Base-by-base conservation (phyloP, 768 basidiomycete genomes). In the Kwoniella heveanensis region DNA sequence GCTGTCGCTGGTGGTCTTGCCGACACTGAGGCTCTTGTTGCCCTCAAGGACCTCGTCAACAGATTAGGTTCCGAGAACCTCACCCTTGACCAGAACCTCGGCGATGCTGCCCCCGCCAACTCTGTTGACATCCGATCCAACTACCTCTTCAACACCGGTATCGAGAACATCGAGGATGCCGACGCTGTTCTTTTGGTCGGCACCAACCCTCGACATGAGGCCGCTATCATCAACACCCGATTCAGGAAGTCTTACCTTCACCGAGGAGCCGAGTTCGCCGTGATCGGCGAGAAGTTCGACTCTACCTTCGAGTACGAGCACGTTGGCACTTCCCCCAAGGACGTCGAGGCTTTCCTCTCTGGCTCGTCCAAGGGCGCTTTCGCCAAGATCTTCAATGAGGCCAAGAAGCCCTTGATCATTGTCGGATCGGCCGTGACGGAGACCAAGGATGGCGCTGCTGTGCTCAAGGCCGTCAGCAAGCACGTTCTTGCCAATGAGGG, bases 151-250 rank as follows among this genome's bases (percentile, higher is more conserved):
- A 97, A 97, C 82, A 83, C 89, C 9, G 91, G 90, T 24, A 92
- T 99, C 62, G 88, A 92, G 26, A 90, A 90, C 24, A 84, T 95
- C 26, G 96, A 96, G 76, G 83, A 88, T 50, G 94, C 96, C 24
- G 96, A 99, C 71, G 91, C 82, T 21, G 91, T 99, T 68, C 86
- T 98, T 8, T 86, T 99, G 27, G 87, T 98, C 70, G 96, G 95
- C 60, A 96, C 93, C 47, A 96, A 98, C 82, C 95, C 95, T 10
- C 85, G 96, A 21, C 94, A 97, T 77, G 96, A 99, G 80, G 96
- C 93, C 4, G 90, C 96, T 22, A 94, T 97, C 59, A 84, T 98
- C 69, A 99, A 98, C 84, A 92, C 94, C 25, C 91, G 96, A 66
- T 91, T 99, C 73, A 86, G 96, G 71, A 94, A 92, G 84, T 89